A percentile compares a stretch with the other conserved stretches of the same genome.
Conservation (phyloP, 306 rosid species). For the Cicer yamashitae region DNA sequence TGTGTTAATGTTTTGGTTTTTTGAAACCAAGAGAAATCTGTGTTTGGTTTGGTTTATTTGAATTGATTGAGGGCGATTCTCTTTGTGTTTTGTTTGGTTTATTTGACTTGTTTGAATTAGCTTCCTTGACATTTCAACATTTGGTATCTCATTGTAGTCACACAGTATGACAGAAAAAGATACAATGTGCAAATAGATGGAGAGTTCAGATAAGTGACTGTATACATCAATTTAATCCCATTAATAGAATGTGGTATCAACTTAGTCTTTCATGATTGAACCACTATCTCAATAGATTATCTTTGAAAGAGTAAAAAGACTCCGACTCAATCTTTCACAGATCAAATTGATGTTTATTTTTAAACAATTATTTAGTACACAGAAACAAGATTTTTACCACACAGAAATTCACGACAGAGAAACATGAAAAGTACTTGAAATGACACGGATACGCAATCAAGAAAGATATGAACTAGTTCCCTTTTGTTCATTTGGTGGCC, state of each 20-base stretch:
- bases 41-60: too few species aligned
- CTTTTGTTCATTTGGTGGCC: slow-evolving; percentile 27
- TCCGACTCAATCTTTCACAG: background rate
- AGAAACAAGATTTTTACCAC: background rate
- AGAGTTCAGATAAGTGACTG: background rate
- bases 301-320: background rate
- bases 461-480: background rate
- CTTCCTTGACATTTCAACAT: too few species aligned
- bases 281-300: background rate
- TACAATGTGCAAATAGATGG: background rate
- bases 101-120: too few species aligned
- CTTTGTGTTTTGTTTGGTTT: too few species aligned
- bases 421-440: background rate
- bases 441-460: background rate
- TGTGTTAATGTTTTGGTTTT: too few species aligned
- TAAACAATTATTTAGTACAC: background rate
- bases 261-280: background rate
- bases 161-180: too few species aligned
- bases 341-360: background rate
- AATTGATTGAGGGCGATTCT: too few species aligned
- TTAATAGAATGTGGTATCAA: background rate
- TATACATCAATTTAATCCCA: slow-evolving; percentile 1
- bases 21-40: too few species aligned
- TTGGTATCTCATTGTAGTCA: too few species aligned
- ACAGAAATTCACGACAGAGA: background rate